Evolutionary conservation across 2,329 filamentous ascomycete genomes (phyloP), one percentile per base, ranked within the genome.

Genomic region (Epichloe coenophiala): DNA sequence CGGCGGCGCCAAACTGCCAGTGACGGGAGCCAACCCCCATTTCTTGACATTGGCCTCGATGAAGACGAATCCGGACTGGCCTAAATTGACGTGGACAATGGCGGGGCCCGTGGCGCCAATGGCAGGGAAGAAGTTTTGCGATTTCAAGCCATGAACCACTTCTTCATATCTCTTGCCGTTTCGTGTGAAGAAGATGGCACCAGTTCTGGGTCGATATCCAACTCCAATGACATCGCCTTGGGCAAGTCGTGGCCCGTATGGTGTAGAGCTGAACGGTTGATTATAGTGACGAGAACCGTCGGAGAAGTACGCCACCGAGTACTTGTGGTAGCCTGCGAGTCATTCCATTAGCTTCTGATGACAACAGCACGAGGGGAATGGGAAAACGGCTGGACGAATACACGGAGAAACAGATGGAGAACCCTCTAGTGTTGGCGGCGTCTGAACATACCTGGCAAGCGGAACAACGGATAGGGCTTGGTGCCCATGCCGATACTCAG

Each of bases 21-120:
- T 96, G 78, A 94, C 94, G 5, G 93, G 93, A 45, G 93, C 93
- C 50, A 98, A 73, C 2, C 93, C 93, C 93, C 93, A 98, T 74
- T 97, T 98, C 80, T 98, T 98, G 54, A 98, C 93, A 61, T 98
- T 98, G 55, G 91, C 93, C 69, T 98, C 93, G 59, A 98, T 97
- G 63, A 97, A 98, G 46, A 98, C 93, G 63, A 97, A 98, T 36
- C 93, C 93, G 62, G 93, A 88, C 65, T 98, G 93, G 7, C 93
- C 93, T 65, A 98, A 94, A 66, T 98, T 98, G 63, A 97, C 93
- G 64, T 98, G 91, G 1, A 98, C 80, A 35, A 84, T 84, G 60
- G 88, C 90, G 15, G 93, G 93, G 0, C 93, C 93, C 63, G 93
- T 96, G 51, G 93, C 90, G 42, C 93, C 93, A n/a, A 98, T 80